Conservation (phyloP, 2,329 filamentous ascomycete genomes). For the Bipolaris cookei region DNA sequence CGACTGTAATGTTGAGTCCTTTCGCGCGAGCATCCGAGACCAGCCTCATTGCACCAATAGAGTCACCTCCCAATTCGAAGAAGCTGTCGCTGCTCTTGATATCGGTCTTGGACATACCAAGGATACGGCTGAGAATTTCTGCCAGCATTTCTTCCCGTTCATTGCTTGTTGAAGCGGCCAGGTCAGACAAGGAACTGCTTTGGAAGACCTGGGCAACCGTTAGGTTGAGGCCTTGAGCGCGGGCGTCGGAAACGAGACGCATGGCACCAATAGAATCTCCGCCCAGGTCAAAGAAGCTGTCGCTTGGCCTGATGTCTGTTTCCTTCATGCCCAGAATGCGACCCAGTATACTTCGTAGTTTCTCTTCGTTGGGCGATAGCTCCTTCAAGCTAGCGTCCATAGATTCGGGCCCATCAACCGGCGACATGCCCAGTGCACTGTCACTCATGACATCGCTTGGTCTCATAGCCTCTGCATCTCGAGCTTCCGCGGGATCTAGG, state of each 20-base stretch:
- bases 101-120: slow-evolving; percentile 36
- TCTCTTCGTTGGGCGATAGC: slow-evolving; percentile 35
- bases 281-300: slow-evolving; percentile 55
- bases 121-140: slow-evolving; percentile 36
- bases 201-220: slow-evolving; percentile 55
- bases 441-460: slow-evolving; percentile 32
- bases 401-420: slow-evolving; percentile 8
- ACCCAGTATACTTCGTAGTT: slow-evolving; percentile 32
- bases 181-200: slow-evolving; percentile 55
- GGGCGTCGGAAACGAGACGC: slow-evolving; percentile 51
- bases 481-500: slow-evolving; percentile 36
- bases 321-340: slow-evolving; percentile 38
- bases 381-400: slow-evolving; percentile 9
- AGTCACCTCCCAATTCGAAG: slow-evolving; percentile 57
- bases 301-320: slow-evolving; percentile 46
- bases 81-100: slow-evolving; percentile 53
- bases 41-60: slow-evolving; percentile 55
- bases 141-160: slow-evolving; percentile 41
- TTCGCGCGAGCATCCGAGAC: slow-evolving; percentile 49
- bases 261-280: slow-evolving; percentile 57
- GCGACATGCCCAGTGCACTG: slow-evolving; percentile 27
- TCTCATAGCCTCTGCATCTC: slow-evolving; percentile 36
- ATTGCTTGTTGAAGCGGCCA: slow-evolving; percentile 57
- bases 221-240: slow-evolving; percentile 45
- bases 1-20: slow-evolving; percentile 51